Conservation (phyloP, 441 rosid species). For the Croton setiger region DNA sequence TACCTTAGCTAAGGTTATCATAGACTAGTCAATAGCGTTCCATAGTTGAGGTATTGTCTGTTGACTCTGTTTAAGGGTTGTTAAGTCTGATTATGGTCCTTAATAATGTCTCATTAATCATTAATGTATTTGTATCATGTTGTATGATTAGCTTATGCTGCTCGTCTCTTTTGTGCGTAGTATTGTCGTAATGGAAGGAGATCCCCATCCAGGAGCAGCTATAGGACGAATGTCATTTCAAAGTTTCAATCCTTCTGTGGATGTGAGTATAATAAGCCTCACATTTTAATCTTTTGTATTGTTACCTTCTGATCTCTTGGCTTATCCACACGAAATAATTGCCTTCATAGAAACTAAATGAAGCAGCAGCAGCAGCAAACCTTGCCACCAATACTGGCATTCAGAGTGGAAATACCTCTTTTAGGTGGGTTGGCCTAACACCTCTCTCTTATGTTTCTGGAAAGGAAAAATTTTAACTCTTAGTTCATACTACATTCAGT, state of each 20-base stretch:
- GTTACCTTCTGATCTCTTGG: slow-evolving; percentile 16
- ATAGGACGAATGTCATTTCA: slow-evolving; percentile 90
- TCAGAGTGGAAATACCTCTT: slow-evolving; percentile 38
- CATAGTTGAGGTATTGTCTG: not conserved
- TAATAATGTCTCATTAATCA: not conserved
- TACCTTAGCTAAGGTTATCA: not conserved
- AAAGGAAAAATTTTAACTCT: not conserved
- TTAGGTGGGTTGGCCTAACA: slow-evolving; percentile 38
- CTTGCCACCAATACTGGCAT: slow-evolving; percentile 32
- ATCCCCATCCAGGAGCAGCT: slow-evolving; percentile 80
- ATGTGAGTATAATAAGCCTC: slow-evolving; percentile 52
- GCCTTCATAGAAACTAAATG: slow-evolving; percentile 73
- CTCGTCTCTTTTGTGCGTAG: slow-evolving; percentile 35
- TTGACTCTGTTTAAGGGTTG: no score
- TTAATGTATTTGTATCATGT: not conserved
- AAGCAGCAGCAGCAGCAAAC: slow-evolving; percentile 45
- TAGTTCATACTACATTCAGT: not conserved
- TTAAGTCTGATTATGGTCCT: not conserved
- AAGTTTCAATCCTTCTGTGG: slow-evolving; percentile 88
- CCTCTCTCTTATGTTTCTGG: not conserved
- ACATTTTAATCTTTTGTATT: slow-evolving; percentile 14
- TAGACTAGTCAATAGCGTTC: not conserved
- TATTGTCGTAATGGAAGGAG: slow-evolving; percentile 85
- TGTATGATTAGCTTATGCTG: not conserved
- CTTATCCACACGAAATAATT: slow-evolving; percentile 26